Percentiles rank a stretch among this genome's conserved stretches.
These are phyloP conservation scores for Diatrype stigma DNA, from an alignment of 2,329 filamentous ascomycete species.

Conservation along the genomic window DNA sequence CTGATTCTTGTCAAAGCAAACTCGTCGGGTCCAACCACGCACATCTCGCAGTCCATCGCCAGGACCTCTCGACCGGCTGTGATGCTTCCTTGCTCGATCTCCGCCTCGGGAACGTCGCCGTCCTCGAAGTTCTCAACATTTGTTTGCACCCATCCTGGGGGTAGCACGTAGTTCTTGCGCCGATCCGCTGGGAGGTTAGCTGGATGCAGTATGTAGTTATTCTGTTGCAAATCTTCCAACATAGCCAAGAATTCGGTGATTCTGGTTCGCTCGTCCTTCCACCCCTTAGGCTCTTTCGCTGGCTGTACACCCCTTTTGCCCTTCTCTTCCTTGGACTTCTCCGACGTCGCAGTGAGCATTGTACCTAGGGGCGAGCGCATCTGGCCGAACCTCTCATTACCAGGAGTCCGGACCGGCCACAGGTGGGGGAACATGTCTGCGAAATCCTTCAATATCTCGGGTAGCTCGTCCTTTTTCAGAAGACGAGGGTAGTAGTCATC, in stretches of 20 bases:
- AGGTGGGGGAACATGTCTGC: slow-evolving; percentile 80
- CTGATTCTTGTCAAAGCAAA: slow-evolving; percentile 88
- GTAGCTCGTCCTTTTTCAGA: slow-evolving; percentile 47
- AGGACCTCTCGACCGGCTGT: slow-evolving; percentile 76
- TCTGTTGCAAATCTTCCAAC: slow-evolving; percentile 70
- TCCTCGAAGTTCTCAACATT: slow-evolving; percentile 62
- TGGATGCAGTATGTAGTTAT: slow-evolving; percentile 82
- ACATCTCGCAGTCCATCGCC: slow-evolving; percentile 96
- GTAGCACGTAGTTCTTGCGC: slow-evolving; percentile 46
- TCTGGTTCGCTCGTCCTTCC: slow-evolving; percentile 72
- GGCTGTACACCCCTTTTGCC: slow-evolving; percentile 55
- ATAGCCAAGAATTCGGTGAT: slow-evolving; percentile 75
- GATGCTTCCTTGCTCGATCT: slow-evolving; percentile 76
- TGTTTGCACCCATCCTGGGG: slow-evolving; percentile 81
- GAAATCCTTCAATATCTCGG: slow-evolving; percentile 58
- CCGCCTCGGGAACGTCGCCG: slow-evolving; percentile 61
- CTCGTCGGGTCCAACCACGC: slow-evolving; percentile 73
- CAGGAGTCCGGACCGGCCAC: slow-evolving; percentile 85
- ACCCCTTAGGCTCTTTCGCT: slow-evolving; percentile 59
- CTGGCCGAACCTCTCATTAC: slow-evolving; percentile 74
- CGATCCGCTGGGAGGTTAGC: slow-evolving; percentile 63
- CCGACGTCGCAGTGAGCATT: slow-evolving; percentile 71
- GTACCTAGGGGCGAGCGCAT: slow-evolving; percentile 84
- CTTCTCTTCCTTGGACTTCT: slow-evolving; percentile 66
- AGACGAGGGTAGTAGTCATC: slow-evolving; percentile 58